Conservation (phyloP, 2,329 filamentous ascomycete genomes). For the Neoarthrinium moseri region DNA sequence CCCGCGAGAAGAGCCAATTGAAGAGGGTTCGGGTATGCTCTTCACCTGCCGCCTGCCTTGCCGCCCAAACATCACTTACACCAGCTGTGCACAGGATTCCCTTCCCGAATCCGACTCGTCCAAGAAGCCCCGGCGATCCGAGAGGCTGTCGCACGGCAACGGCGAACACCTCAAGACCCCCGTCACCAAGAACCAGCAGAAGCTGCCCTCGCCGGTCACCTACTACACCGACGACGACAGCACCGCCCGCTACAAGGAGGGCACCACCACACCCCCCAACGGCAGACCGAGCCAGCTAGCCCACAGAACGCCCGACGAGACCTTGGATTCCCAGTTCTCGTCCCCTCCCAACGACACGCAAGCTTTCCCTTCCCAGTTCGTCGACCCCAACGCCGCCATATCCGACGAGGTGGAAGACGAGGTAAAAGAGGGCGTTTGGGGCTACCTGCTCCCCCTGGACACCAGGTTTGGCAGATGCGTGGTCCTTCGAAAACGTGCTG, state of each 20-base stretch:
- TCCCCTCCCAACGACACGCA: slow-evolving; percentile 64
- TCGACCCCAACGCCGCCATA: slow-evolving; percentile 68
- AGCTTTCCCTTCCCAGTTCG: slow-evolving; percentile 70
- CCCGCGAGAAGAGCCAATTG: slow-evolving; percentile 77
- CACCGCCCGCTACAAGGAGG: slow-evolving; percentile 64
- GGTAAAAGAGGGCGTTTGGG: slow-evolving; percentile 85
- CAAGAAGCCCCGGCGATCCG: slow-evolving; percentile 83
- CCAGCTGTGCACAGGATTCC: slow-evolving; percentile 60
- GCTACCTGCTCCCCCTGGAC: slow-evolving; percentile 84
- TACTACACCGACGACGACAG: slow-evolving; percentile 56
- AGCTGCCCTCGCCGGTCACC: slow-evolving; percentile 81
- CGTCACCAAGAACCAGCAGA: slow-evolving; percentile 56
- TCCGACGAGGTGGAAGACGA: slow-evolving; percentile 86
- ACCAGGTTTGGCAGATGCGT: slow-evolving; percentile 64
- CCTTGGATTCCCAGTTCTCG: slow-evolving; percentile 41
- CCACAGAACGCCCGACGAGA: slow-evolving; percentile 50
- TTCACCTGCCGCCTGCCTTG: slow-evolving; percentile 17
- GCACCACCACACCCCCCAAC: slow-evolving; percentile 68
- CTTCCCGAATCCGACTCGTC: slow-evolving; percentile 60
- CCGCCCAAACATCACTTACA: slow-evolving; percentile 19
- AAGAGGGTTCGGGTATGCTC: slow-evolving; percentile 73
- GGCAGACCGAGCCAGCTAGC: slow-evolving; percentile 54
- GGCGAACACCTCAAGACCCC: slow-evolving; percentile 53
- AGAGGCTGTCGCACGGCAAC: slow-evolving; percentile 60
- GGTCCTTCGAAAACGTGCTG: slow-evolving; percentile 71